phyloP scores from a whole-genome alignment of 306 rosid species.

The Pueraria montana region DNA sequence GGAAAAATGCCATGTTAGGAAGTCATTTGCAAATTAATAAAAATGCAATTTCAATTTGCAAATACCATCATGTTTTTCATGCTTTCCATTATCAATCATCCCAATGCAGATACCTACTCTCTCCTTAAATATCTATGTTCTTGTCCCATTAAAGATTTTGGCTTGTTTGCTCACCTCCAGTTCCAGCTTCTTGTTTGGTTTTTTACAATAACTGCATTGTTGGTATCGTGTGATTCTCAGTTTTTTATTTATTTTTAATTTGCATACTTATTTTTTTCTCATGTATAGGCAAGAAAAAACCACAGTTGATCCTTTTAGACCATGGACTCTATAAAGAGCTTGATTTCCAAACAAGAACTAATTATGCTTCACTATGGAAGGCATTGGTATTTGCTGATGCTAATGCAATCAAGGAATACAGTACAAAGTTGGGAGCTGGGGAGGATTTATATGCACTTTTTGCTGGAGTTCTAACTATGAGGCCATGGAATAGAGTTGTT shows the following conservation, averaged over 20 bases:
- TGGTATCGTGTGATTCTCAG: slow-evolving; percentile 27
- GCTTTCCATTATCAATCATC: slow-evolving; percentile 11
- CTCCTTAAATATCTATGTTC: not conserved
- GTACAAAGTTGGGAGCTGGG: slow-evolving; percentile 96
- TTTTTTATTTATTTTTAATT: slow-evolving; percentile 31
- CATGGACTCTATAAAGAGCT: slow-evolving; percentile 97
- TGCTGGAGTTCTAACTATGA: slow-evolving; percentile 97
- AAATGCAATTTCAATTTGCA: slow-evolving; percentile 22
- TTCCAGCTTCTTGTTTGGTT: slow-evolving; percentile 12
- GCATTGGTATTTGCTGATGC: slow-evolving; percentile 87
- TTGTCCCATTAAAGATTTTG: slow-evolving; percentile 31
- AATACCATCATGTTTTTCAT: slow-evolving; percentile 26
- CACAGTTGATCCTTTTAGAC: slow-evolving; percentile 92
- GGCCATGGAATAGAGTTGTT: slow-evolving; percentile 93
- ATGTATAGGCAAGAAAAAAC: slow-evolving; percentile 82
- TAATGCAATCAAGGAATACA: slow-evolving; percentile 80
- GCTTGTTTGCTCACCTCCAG: slow-evolving; percentile 15
- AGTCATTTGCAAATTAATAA: slow-evolving; percentile 13
- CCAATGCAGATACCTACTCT: not conserved
- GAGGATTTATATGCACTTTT: slow-evolving; percentile 92
- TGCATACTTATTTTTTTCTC: slow-evolving; percentile 39
- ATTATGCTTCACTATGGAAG: slow-evolving; percentile 98
- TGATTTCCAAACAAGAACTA: slow-evolving; percentile 75
- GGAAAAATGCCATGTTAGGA: not conserved
- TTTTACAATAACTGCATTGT: slow-evolving; percentile 11